Base-by-base conservation (phyloP, 345 rosid genomes). In the Capsella bursapastoris region DNA sequence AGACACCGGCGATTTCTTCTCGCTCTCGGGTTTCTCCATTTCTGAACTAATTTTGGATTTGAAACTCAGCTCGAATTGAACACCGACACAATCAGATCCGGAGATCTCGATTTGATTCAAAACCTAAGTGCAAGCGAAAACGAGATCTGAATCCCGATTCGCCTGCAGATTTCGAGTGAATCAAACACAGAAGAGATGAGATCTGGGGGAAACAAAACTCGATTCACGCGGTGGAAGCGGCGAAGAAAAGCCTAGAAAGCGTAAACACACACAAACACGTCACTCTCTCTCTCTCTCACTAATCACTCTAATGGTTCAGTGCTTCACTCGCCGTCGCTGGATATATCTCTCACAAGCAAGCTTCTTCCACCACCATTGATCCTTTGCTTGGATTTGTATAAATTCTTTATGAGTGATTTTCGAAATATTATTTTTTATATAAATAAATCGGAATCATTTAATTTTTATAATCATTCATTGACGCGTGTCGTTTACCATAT, bases 1-100 rank as follows among this genome's bases (percentile, higher is more conserved):
- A 0, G 98, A 94, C 11, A 94, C 93, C 10, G 90, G 64, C 66
- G 93, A 77, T 59, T 84, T 90, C 86, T 82, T 83, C 86, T 88
- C 89, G 72, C 48, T 69, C 87, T 86, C 92, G 86, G 72, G 27
- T 66, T 63, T 76, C 65, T 66, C 69, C 78, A 75, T 63, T 34
- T 41, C 15, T 15, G 22, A 41, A 66, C 52, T n/a, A 41, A 28
- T 55, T 68, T 55, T 68, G 52, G 38, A 41, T 56, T 3, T 13
- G 28, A 34, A 16, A 13, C 28, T 31, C 13, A 66, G 51, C 7
- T 37, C 48, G 38, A 27, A 25, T 53, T 37, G 57, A 18, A 6
- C 73, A 57, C 67, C 68, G 68, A 66, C 67, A 50, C 47, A 32
- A 43, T 69, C 70, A 62, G 79, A 76, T 66, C 70, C 43, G 28